Base-by-base conservation (phyloP, 2,329 filamentous ascomycete species). In the Fusarium bulbicola region DNA sequence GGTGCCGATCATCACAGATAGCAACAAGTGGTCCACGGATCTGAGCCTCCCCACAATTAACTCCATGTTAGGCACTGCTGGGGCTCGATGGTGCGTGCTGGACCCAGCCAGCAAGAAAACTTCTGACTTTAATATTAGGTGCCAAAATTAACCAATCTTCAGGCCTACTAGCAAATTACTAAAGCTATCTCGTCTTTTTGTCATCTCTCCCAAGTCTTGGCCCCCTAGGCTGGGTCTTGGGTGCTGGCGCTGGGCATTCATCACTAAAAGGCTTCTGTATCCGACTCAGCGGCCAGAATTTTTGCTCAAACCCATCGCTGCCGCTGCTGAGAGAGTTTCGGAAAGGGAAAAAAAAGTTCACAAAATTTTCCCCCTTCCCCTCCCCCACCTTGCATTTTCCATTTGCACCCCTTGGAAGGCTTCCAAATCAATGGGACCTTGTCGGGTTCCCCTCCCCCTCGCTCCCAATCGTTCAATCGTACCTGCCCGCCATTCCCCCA, bases 401-500 rank as follows among this genome's bases (percentile, higher is more conserved):
- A 53, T 34, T 52, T 34, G 53, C 56, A 66, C 70, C 70, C 69
- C 69, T 53, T 73, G 49, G 45, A 58, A 57, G 63, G 50, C 63
- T 63, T 59, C 30, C 56, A 67, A 56, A 68, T 52, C 54, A 39
- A 53, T 26, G 45, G 50, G 70, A 63, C 50, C 72, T 63, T 66
- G 67, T 74, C 72, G 40, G 47, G 34, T 69, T 69, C 73, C 74
- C 75, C 74, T 64, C 68, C 73, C 64, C 72, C 68, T 73, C 73
- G 63, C 59, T 66, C 72, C 64, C 73, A 73, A 73, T 74, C 72
- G 61, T 56, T 70, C 72, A 74, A 74, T 76, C 73, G 68, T 28
- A 54, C 50, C 34, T 54, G 61, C 70, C 65, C 72, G 59, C 75
- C 67, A 63, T 74, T 77, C 74, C 75, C 74, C 75, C 74, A 77